A percentile compares a stretch with the other conserved stretches of the same genome.
Conservation (phyloP, 768 basidiomycete genomes). For the Mycena albidolilacea region DNA sequence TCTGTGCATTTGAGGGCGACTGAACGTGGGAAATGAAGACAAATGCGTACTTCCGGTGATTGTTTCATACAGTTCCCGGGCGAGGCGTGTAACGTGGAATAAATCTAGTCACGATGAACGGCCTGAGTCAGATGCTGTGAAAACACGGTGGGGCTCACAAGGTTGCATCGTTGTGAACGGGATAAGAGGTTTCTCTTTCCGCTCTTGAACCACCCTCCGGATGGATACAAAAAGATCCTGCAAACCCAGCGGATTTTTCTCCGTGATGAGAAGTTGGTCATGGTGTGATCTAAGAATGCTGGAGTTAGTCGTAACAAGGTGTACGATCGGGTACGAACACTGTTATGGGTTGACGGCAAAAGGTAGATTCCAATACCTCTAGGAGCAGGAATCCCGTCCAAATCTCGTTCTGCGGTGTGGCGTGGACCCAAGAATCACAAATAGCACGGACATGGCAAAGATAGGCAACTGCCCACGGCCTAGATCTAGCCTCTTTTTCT, state of each 20-base stretch:
- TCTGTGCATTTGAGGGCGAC: conserved; percentile 1
- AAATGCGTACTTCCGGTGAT: conserved; percentile 15
- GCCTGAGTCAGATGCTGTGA: too few relatives aligned
- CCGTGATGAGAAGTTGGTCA: conserved; percentile 28
- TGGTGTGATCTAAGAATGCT: conserved; percentile 12
- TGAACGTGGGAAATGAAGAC: neutral
- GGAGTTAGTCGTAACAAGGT: neutral
- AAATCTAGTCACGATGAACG: neutral
- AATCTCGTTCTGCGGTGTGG: neutral
- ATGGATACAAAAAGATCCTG: neutral
- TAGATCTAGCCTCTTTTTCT: neutral
- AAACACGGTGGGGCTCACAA: neutral
- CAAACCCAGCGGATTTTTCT: conserved; percentile 1
- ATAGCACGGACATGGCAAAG: conserved; percentile 17
- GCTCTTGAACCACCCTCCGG: neutral
- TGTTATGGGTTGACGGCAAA: neutral
- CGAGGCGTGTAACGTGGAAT: conserved; percentile 18
- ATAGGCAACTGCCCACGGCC: conserved; percentile 27
- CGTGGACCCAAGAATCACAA: neutral
- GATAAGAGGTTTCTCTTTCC: neutral
- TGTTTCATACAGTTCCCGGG: conserved; percentile 19
- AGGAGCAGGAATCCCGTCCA: conserved; percentile 10
- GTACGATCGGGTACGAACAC: neutral
- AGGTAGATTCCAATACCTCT: conserved; percentile 20
- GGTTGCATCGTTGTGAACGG: neutral